These are phyloP conservation scores for Kwoniella shandongensis DNA, from an alignment of 768 basidiomycete genomes.

Conservation along the genomic window DNA sequence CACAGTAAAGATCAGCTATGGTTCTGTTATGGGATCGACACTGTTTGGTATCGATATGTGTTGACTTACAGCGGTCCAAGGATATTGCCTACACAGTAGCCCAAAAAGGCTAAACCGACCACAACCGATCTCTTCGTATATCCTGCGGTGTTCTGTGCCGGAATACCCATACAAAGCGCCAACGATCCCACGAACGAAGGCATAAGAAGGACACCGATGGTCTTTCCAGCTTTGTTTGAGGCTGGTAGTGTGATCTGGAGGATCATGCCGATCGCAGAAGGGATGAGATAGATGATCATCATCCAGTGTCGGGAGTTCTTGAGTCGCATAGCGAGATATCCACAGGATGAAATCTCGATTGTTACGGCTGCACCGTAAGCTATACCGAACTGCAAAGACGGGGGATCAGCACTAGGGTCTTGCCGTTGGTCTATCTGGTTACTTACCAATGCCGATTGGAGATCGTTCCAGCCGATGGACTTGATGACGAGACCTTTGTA, in stretches of 20 bases:
- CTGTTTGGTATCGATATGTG: too few relatives aligned
- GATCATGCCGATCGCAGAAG: constrained; percentile 13
- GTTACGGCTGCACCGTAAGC: constrained; percentile 11
- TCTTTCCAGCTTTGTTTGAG: constrained; percentile 8
- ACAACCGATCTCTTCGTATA: constrained; percentile 8
- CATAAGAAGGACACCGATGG: constrained; percentile 10
- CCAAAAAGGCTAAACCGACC: constrained; percentile 8
- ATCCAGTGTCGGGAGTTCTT: constrained; percentile 7
- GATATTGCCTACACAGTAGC: constrained; percentile 11
- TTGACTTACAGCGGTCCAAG: constrained; percentile 9
- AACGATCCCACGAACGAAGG: constrained; percentile 14
- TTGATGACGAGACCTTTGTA: constrained; percentile 10
- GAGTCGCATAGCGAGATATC: constrained; percentile 11
- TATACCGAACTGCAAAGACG: constrained; percentile 10
- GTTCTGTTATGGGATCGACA: too few relatives aligned
- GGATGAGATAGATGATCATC: constrained; percentile 4
- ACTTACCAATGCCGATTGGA: constrained; percentile 8
- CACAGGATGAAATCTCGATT: constrained; percentile 12
- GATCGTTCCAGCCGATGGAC: constrained; percentile 7
- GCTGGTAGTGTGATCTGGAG: constrained; percentile 5
- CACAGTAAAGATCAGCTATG: not conserved
- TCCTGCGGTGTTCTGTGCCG: constrained; percentile 10
- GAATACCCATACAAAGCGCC: constrained; percentile 14
- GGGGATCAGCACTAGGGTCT: too few relatives aligned
- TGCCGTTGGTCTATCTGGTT: too few relatives aligned